Evolutionary conservation across 2,329 filamentous ascomycete genomes (phyloP).

Genomic region (Fusarium sp.): DNA sequence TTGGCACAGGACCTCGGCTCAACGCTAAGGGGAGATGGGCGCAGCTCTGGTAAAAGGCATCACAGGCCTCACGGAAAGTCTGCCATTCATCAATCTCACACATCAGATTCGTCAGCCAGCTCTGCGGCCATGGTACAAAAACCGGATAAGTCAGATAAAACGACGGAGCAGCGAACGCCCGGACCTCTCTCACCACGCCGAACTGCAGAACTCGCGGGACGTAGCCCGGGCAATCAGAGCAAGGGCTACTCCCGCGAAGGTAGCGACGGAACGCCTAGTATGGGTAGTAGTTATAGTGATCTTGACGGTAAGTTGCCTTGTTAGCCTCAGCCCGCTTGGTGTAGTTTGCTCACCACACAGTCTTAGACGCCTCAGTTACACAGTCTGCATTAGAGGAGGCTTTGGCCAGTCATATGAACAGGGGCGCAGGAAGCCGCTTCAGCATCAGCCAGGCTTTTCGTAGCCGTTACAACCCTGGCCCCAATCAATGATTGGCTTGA

Average conservation of each 20-base stretch:
- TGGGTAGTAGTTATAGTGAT: conserved; percentile 89
- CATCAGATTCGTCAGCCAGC: conserved; percentile 71
- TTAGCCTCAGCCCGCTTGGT: neutral
- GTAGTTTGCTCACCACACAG: conserved; percentile 3
- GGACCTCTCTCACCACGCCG: conserved; percentile 69
- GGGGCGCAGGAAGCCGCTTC: conserved; percentile 60
- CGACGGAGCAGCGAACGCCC: conserved; percentile 49
- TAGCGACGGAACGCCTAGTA: conserved; percentile 80
- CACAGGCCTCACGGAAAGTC: conserved; percentile 47
- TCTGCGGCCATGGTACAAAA: conserved; percentile 57
- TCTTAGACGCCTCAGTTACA: conserved; percentile 78
- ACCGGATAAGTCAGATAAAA: conserved; percentile 41
- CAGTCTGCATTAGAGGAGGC: conserved; percentile 84
- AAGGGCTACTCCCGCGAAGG: conserved; percentile 67
- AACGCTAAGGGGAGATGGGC: conserved; percentile 61
- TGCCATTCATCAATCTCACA: conserved; percentile 60
- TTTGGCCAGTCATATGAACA: conserved; percentile 65
- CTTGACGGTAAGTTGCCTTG: conserved; percentile 69
- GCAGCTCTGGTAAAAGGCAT: conserved; percentile 47
- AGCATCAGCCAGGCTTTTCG: conserved; percentile 75
- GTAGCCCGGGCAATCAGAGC: conserved; percentile 62
- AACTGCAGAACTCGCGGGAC: conserved; percentile 66
- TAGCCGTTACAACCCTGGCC: conserved; percentile 65
- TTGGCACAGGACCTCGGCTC: conserved; percentile 61
- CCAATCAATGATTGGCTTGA: conserved; percentile 42